Conservation (phyloP, 2,329 filamentous ascomycete genomes). For the Coniochaeta sp. region DNA sequence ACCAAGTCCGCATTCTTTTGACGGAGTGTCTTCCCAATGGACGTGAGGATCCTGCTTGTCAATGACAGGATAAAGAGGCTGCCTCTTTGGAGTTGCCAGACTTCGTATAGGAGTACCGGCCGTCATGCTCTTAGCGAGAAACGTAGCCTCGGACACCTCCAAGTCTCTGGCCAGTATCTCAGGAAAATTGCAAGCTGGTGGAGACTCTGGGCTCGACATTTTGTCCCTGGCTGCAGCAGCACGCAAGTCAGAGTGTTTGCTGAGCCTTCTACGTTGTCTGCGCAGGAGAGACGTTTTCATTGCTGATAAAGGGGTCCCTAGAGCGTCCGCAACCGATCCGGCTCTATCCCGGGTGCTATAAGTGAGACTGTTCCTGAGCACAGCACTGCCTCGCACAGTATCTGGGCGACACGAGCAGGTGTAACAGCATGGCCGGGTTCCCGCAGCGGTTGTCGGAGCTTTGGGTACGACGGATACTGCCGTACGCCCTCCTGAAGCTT, state of each 20-base stretch:
- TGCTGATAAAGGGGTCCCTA: background rate
- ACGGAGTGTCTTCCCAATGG: background rate
- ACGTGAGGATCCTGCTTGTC: background rate
- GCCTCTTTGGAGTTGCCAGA: slow-evolving; percentile 17
- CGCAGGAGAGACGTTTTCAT: background rate
- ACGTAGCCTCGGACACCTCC: slow-evolving; percentile 38
- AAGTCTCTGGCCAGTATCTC: slow-evolving; percentile 49
- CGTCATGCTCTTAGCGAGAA: slow-evolving; percentile 43
- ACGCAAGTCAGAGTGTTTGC: background rate
- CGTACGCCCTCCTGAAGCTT: background rate
- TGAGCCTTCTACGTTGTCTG: background rate
- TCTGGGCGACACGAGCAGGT: slow-evolving; percentile 1
- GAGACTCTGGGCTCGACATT: slow-evolving; percentile 5
- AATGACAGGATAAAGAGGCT: background rate
- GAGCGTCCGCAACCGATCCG: background rate
- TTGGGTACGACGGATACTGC: background rate
- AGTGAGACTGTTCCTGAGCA: background rate
- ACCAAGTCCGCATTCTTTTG: background rate
- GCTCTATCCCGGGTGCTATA: background rate
- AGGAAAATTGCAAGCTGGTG: slow-evolving; percentile 38
- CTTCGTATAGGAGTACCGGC: slow-evolving; percentile 36
- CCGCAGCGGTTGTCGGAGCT: background rate
- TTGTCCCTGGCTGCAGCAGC: background rate
- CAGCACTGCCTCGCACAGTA: background rate
- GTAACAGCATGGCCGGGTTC: background rate